Base-by-base conservation (phyloP, 176 grass and related monocot genomes). In the Guadua angustifolia region DNA sequence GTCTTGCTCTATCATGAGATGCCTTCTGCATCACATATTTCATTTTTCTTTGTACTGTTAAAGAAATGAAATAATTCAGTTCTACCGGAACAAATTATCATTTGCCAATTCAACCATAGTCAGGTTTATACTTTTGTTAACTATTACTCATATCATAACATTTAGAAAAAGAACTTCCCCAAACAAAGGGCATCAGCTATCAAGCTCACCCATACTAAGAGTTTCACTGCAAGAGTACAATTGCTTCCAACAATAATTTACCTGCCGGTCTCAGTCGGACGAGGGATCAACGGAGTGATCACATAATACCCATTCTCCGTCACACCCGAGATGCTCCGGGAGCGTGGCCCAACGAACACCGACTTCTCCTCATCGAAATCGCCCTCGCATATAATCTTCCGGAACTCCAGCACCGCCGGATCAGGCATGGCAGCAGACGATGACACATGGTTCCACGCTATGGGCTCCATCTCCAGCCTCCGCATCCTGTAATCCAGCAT, bases 261-360 rank as follows among this genome's bases (percentile, higher is more conserved):
- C 97, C 93, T 95, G 74, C 56, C 72, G 33, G 71, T 61, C 68
- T 78, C 75, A 62, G 66, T 64, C 50, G 56, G 36, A 77, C 89
- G 86, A 67, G 91, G 88, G 84, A 88, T 78, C 55, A 96, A 88
- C 17, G 93, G 89, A 40, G 91, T 96, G 64, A 99, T 94, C 69
- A 99, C 85, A 92, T 92, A 99, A 84, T 92, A 99, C 43, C 97
- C 93, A 76, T 99, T 94, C 88, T 99, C 93, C 0, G 86, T 92
- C 49, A 99, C 91, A 26, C 97, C 93, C 4, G 93, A 99, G 75
- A 99, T 99, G 83, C 88, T 99, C 77, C 97, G 85, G 79, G 97
- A 94, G 78, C 97, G 91, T 25, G 97, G 93, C 10, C 97, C 97
- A 16, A 99, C 18, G 76, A 87, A 96, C 12, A 99, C 71, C 0